Evolutionary conservation across 805 yeast genomes (phyloP).

Genomic region (Naumovozyma baii): DNA sequence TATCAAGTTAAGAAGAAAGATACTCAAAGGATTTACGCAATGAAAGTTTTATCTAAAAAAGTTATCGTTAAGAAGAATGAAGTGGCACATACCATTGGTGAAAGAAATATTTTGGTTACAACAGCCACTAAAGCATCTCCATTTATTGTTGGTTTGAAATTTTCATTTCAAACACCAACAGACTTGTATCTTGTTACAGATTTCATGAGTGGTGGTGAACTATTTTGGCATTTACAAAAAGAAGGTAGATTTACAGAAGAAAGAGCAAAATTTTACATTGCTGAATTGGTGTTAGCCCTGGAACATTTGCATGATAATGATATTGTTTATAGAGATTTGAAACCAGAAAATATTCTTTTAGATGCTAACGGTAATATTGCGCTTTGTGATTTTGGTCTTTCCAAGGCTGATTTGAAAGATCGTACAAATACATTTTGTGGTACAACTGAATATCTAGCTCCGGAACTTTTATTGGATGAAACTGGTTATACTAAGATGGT

Average conservation of each 20-base stretch:
- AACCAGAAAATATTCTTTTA: slow-evolving; percentile 89
- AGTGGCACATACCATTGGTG: slow-evolving; percentile 96
- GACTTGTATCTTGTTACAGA: slow-evolving; percentile 92
- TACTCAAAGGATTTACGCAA: slow-evolving; percentile 85
- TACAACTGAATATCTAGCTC: slow-evolving; percentile 95
- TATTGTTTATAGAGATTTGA: slow-evolving; percentile 91
- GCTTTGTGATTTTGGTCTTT: slow-evolving; percentile 91
- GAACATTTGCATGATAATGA: slow-evolving; percentile 94
- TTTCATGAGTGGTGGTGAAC: slow-evolving; percentile 96
- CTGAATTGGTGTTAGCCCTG: slow-evolving; percentile 85
- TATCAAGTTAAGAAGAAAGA: slow-evolving; percentile 91
- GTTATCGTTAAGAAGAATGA: slow-evolving; percentile 95
- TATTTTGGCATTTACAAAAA: slow-evolving; percentile 93
- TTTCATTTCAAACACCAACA: slow-evolving; percentile 89
- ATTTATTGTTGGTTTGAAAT: slow-evolving; percentile 92
- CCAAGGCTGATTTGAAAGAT: slow-evolving; percentile 82
- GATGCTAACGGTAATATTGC: slow-evolving; percentile 98
- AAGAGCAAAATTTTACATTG: slow-evolving; percentile 93
- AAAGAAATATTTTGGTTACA: slow-evolving; percentile 85
- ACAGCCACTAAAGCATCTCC: slow-evolving; percentile 83
- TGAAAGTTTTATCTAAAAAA: slow-evolving; percentile 92
- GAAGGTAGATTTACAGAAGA: slow-evolving; percentile 92
- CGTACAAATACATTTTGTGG: slow-evolving; percentile 98
- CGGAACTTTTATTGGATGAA: slow-evolving; percentile 91
- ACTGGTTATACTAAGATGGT: slow-evolving; percentile 98